Evolutionary conservation across 2,329 filamentous ascomycete genomes (phyloP).

Genomic region (Scedosporium dehoogii): DNA sequence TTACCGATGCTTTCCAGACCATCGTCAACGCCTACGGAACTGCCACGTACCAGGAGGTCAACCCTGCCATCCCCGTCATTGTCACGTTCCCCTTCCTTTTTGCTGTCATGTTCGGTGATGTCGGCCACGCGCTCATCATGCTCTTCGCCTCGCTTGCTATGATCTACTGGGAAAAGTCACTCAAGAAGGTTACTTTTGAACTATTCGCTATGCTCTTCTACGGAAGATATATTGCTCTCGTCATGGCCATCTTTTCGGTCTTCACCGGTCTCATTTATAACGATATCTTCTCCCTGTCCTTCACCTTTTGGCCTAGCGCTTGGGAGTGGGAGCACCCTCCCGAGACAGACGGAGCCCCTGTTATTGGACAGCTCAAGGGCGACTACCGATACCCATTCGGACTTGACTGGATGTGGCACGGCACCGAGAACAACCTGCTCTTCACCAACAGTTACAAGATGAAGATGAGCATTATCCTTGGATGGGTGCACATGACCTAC

Average conservation of each 20-base stretch:
- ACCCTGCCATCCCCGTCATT: constrained; percentile 88
- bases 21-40: constrained; percentile 99
- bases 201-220: constrained; percentile 98
- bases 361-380: constrained; percentile 58
- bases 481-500: constrained; percentile 98
- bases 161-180: constrained; percentile 91
- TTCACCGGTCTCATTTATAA: constrained; percentile 98
- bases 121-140: constrained; percentile 90
- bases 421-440: constrained; percentile 84
- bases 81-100: constrained; percentile 99
- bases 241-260: constrained; percentile 96
- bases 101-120: constrained; percentile 99
- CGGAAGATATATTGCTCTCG: constrained; percentile 93
- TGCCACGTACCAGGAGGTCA: constrained; percentile 93
- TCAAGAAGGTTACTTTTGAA: constrained; percentile 89
- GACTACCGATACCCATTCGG: constrained; percentile 91
- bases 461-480: constrained; percentile 97
- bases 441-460: constrained; percentile 99
- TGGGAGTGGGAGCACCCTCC: constrained; percentile 71
- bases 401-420: constrained; percentile 94
- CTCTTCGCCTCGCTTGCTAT: constrained; percentile 72
- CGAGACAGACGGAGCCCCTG: constrained; percentile 44
- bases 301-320: constrained; percentile 80
- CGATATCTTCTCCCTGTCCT: constrained; percentile 88
- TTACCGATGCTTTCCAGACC: constrained; percentile 95